Base-by-base conservation (phyloP, 2,329 filamentous ascomycete species). In the Davidsoniella neocaledoniae region DNA sequence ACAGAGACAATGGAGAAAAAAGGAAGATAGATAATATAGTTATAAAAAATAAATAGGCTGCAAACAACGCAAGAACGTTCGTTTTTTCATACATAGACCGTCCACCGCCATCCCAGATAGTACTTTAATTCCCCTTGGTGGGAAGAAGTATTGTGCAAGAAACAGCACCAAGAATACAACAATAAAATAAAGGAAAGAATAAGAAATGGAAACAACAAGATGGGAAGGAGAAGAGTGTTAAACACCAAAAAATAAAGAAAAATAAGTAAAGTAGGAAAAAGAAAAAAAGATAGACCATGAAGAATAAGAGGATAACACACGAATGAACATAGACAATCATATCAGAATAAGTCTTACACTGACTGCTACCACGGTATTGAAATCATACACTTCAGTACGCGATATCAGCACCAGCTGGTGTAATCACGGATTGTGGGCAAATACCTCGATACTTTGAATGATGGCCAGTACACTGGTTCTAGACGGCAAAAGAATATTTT, bases 51-150 rank as follows among this genome's bases (percentile, higher is more conserved):
- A 33, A 33, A 33, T 33, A 33, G 29, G 29, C 29, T 33, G 29
- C 29, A 33, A 33, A 33, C 29, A 33, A 33, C 29, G 8, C 16
- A 50, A 48, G 52, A 46, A 49, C 42, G 23, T 44, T 46, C 43
- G 49, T 48, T 46, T 54, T 49, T 49, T 52, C 45, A 52, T 46
- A 53, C 42, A 53, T 26, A 49, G 44, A 45, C 46, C 43, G 16
- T 46, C 51, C 46, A 50, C 47, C 43, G 45, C 36, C 36, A 33
- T 26, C 21, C 40, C 26, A n/a, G 12, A 49, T 33, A 43, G 25
- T 40, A 49, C 21, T 23, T 23, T 23, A 23, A 3, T 23, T 25
- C 14, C 9, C 37, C 21, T 17, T 36, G 29, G 29, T 33, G 29
- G 29, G 29, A 33, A 23, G 1, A 33, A 33, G 26, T 33, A 33